Conservation (phyloP, 192 early-diverging fungal species). For the Dispira simplex region DNA sequence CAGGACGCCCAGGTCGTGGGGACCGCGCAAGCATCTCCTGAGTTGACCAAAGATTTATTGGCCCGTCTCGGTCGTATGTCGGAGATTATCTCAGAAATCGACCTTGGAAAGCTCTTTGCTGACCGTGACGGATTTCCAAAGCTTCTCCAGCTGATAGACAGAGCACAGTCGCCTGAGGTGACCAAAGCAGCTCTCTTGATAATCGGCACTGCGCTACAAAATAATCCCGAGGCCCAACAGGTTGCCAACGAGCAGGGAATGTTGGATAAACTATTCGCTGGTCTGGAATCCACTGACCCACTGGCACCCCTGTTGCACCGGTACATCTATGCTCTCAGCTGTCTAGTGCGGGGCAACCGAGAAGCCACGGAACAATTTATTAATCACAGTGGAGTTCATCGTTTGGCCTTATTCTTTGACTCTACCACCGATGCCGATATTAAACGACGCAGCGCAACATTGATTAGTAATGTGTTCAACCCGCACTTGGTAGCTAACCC, state of each 20-base stretch:
- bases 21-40: background rate
- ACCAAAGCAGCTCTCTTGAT: constrained; percentile 29
- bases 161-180: constrained; percentile 16
- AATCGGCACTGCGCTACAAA: constrained; percentile 38
- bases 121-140: constrained; percentile 15
- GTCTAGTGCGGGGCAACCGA: constrained; percentile 22
- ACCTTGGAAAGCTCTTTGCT: constrained; percentile 34
- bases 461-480: constrained; percentile 10
- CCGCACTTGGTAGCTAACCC: background rate
- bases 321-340: constrained; percentile 24
- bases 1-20: background rate
- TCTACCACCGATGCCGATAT: background rate
- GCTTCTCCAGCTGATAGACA: constrained; percentile 22
- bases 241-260: constrained; percentile 12
- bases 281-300: constrained; percentile 12
- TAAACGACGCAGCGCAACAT: background rate
- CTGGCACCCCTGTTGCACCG: constrained; percentile 12
- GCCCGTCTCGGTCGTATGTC: constrained; percentile 27
- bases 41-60: background rate
- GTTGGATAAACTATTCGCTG: constrained; percentile 15
- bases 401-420: constrained; percentile 11
- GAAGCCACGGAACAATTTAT: constrained; percentile 21
- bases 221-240: constrained; percentile 19
- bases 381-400: constrained; percentile 15
- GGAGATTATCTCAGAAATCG: constrained; percentile 36